phyloP scores from a whole-genome alignment of 192 early-diverging fungal genomes.

The Backusella luteola region DNA sequence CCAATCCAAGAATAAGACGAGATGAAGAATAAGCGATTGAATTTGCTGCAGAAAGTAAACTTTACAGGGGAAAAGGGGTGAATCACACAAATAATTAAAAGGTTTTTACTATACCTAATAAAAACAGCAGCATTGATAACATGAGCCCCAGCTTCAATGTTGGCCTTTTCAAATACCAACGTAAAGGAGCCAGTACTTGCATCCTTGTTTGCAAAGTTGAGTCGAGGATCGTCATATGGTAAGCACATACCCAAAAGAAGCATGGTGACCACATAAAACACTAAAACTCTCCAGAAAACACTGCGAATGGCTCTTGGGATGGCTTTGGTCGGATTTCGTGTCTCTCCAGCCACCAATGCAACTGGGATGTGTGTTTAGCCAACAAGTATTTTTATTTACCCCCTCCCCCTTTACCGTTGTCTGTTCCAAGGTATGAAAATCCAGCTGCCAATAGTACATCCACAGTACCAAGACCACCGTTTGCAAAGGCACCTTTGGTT shows the following conservation, averaged over 20 bases:
- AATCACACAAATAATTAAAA: background rate
- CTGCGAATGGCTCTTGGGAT: constrained; percentile 65
- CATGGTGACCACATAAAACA: constrained; percentile 83
- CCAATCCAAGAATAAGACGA: constrained; percentile 76
- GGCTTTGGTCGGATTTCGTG: constrained; percentile 74
- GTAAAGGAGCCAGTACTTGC: constrained; percentile 64
- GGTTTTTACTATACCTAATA: background rate
- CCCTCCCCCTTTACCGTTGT: constrained; percentile 42
- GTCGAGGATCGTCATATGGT: constrained; percentile 54
- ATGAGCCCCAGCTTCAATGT: constrained; percentile 58
- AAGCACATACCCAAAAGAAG: constrained; percentile 79
- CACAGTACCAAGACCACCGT: constrained; percentile 56
- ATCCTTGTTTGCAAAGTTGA: constrained; percentile 41
- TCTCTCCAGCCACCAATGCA: constrained; percentile 87
- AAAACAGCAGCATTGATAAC: constrained; percentile 68
- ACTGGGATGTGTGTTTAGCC: constrained; percentile 32
- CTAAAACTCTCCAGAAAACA: constrained; percentile 59
- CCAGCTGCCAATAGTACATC: constrained; percentile 68
- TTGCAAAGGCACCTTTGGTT: constrained; percentile 61
- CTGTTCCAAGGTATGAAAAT: constrained; percentile 85
- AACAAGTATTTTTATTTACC: background rate
- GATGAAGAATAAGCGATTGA: constrained; percentile 73
- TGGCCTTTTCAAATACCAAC: constrained; percentile 56
- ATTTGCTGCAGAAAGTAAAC: constrained; percentile 70
- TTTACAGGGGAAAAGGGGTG: background rate